Percentiles rank a stretch among this genome's conserved stretches.
These are phyloP conservation scores for Neurospora sp. DNA, from an alignment of 495 filamentous ascomycete species.

Conservation along the genomic window DNA sequence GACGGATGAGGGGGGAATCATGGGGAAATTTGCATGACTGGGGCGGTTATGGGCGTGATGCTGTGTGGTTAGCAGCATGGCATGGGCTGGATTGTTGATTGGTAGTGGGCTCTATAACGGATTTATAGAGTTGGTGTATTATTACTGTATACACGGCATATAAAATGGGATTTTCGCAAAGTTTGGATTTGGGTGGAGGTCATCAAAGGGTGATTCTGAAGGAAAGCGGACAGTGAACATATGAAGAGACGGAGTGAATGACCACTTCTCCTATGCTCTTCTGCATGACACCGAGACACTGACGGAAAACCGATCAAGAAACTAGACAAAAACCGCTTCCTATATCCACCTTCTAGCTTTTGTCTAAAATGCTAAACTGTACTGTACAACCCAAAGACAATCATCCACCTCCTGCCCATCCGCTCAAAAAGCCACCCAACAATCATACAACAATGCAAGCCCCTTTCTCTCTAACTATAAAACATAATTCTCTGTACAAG, in stretches of 20 bases:
- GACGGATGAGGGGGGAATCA: background rate
- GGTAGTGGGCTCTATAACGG: background rate
- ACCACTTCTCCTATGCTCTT: background rate
- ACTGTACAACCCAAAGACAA: background rate
- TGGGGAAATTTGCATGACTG: background rate
- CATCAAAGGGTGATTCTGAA: background rate
- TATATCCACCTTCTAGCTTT: background rate
- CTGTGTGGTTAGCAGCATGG: background rate
- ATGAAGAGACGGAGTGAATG: background rate
- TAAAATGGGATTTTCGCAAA: background rate
- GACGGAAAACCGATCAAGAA: background rate
- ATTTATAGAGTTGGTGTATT: background rate
- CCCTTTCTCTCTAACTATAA: background rate
- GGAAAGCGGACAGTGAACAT: background rate
- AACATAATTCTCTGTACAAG: background rate
- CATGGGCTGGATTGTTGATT: background rate
- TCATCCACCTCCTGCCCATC: background rate
- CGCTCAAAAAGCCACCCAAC: background rate
- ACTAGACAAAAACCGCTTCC: background rate
- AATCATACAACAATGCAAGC: background rate
- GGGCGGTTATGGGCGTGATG: background rate
- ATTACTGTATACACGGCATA: background rate
- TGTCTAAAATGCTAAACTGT: background rate
- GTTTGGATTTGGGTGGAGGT: background rate
- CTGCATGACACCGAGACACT: background rate